phyloP scores from a whole-genome alignment of 768 basidiomycete species.

The Termitomyces heimii region DNA sequence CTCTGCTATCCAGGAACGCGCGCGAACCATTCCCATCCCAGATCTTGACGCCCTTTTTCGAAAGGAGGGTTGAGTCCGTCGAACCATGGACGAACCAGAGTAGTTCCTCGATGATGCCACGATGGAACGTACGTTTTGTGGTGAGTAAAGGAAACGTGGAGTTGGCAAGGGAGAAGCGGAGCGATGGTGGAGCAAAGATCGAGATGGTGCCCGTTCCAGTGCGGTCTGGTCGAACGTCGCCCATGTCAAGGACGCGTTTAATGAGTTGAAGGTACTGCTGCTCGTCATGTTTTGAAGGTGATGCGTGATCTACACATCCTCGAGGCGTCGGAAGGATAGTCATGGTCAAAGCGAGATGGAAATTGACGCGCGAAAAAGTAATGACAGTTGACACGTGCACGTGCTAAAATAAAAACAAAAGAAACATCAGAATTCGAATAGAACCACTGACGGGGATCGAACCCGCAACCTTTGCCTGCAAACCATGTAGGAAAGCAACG shows the following conservation, averaged over 20 bases:
- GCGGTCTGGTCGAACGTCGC: conserved; percentile 80
- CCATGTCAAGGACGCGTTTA: conserved; percentile 62
- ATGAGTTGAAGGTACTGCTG: conserved; percentile 86
- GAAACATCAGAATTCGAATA: neutral
- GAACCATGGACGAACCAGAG: conserved; percentile 89
- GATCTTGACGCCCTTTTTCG: conserved; percentile 83
- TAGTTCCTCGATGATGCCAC: conserved; percentile 90
- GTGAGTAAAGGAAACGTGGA: conserved; percentile 83
- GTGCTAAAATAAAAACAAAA: neutral
- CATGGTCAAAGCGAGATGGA: neutral
- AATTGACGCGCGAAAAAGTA: neutral
- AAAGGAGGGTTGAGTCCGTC: conserved; percentile 75
- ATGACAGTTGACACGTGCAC: neutral
- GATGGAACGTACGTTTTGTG: conserved; percentile 90
- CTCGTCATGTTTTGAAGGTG: conserved; percentile 72
- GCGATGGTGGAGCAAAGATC: conserved; percentile 83
- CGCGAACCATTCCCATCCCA: conserved; percentile 97
- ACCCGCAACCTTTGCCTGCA: conserved; percentile 12
- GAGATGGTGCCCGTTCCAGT: conserved; percentile 94
- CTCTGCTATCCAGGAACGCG: conserved; percentile 79
- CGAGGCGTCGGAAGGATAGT: neutral
- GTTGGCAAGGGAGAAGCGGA: conserved; percentile 83
- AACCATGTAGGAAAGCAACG: conserved; percentile 10
- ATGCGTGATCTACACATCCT: conserved; percentile 40
- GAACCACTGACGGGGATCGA: conserved; percentile 13